Percentiles rank a stretch among this genome's conserved stretches.
Conservation (phyloP, 768 basidiomycete species). For the Inosperma sp. region DNA sequence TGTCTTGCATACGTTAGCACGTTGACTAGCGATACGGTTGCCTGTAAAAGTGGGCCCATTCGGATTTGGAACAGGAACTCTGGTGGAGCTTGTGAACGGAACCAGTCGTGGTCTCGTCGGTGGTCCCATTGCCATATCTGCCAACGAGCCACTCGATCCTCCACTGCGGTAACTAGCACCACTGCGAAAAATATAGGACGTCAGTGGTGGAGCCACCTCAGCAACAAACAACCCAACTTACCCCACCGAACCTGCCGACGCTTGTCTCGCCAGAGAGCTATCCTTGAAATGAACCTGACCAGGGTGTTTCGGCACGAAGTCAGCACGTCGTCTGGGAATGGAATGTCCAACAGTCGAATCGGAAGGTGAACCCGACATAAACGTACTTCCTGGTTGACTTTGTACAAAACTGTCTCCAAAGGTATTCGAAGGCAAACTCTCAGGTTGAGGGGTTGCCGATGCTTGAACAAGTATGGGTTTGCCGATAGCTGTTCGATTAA, state of each 20-base stretch:
- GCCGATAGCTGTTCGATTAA: conserved; percentile 49
- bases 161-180: conserved; percentile 51
- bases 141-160: conserved; percentile 35
- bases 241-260: conserved; percentile 31
- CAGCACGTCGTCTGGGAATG: conserved; percentile 61
- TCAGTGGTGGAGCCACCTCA: not conserved
- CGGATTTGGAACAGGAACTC: conserved; percentile 56
- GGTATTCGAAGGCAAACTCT: conserved; percentile 28
- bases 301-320: conserved; percentile 60
- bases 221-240: conserved; percentile 11
- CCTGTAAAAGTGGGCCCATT: conserved; percentile 27
- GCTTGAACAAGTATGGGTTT: conserved; percentile 53
- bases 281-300: conserved; percentile 40
- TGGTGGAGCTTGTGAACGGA: conserved; percentile 64
- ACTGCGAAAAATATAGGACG: conserved; percentile 29
- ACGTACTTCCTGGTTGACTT: conserved; percentile 44
- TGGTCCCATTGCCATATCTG: conserved; percentile 25
- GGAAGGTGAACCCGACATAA: conserved; percentile 57
- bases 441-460: conserved; percentile 26
- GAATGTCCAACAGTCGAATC: conserved; percentile 61
- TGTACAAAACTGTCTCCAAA: conserved; percentile 34
- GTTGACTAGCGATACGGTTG: conserved; percentile 57
- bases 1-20: conserved; percentile 45
- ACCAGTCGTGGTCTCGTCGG: conserved; percentile 56
- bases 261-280: conserved; percentile 32